Base-by-base conservation (phyloP, 805 yeast species). In the Lipomyces yamanashiensis region DNA sequence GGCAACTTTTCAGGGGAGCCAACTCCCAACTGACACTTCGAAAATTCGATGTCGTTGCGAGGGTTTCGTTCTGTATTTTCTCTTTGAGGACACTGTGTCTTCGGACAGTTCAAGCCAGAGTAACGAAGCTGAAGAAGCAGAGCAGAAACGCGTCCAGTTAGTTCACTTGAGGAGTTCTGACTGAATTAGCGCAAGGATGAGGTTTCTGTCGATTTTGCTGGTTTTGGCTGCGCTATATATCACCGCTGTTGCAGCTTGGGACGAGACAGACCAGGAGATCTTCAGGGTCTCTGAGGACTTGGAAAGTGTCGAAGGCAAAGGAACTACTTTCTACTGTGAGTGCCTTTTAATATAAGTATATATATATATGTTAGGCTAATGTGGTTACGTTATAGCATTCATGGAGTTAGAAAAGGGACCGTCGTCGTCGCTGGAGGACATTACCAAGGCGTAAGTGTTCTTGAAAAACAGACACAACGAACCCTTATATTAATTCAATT, bases 221-320 rank as follows among this genome's bases (percentile, higher is more conserved):
- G 17, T 45, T 15, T 39, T 63, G 17, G 34, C 54, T 13, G 43
- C 41, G 40, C 33, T 56, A 23, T 52, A 51, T 28, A 23, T 58
- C 6, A n/a, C 28, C 1, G 49, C 49, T 13, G 70, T 54, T 9
- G 51, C 54, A 2, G 67, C 71, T 4, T 88, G 92, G 85, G 73
- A 85, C 1, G 78, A 86, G 0, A 85, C 84, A 61, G 98, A 93
- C 75, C 80, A 88, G 40, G 97, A 92, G 76, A 86, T 93, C 60
- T 92, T 93, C 78, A 80, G 82, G 59, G 79, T 90, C 59, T 87
- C 86, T 62, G 86, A 87, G 59, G 87, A 85, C 53, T 74, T 92
- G 48, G 81, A 81, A 56, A 74, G 78, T 50, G 92, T 87, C 68
- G 79, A 89, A 58, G 92, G 95, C 2, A 68, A 74, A 21, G 84